A percentile compares a stretch with the other conserved stretches of the same genome.
These are phyloP conservation scores for Acanthamoeba comandoni DNA, from an alignment of 208 protist species.

Conservation along the genomic window DNA sequence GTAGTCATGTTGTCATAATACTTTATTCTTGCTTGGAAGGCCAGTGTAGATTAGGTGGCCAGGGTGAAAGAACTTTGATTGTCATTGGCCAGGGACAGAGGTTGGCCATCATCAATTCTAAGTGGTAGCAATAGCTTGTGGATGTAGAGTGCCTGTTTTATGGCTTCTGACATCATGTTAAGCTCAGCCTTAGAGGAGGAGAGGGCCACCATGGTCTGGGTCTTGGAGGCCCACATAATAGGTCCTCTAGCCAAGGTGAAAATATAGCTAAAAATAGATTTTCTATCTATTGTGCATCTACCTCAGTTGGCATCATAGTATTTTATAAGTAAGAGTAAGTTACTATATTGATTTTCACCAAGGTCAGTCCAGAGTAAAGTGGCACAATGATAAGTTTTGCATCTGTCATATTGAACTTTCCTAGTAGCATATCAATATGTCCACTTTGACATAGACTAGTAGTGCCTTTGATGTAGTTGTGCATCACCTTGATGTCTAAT, in stretches of 20 bases:
- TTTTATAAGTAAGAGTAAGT: background rate
- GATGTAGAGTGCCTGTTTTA: conserved; percentile 7
- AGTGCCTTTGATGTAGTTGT: too few species aligned
- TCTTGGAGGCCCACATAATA: background rate
- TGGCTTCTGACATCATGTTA: background rate
- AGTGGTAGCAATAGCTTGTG: background rate
- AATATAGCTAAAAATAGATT: conserved; percentile 1
- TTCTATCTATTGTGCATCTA: background rate
- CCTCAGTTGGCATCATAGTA: conserved; percentile 2
- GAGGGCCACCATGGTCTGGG: background rate
- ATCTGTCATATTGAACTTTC: too few species aligned
- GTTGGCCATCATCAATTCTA: background rate
- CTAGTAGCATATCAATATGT: too few species aligned
- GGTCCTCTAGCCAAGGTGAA: background rate
- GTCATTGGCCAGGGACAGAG: background rate
- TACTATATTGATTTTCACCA: background rate
- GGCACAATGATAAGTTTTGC: too few species aligned
- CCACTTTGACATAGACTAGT: too few species aligned
- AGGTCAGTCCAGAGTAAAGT: too few species aligned
- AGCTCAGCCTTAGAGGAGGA: background rate
- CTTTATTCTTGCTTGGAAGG: background rate
- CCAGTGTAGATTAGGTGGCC: background rate
- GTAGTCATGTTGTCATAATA: background rate
- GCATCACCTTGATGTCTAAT: too few species aligned
- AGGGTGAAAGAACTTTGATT: conserved; percentile 6